A percentile compares a stretch with the other conserved stretches of the same genome.
Evolutionary conservation across 2,329 filamentous ascomycete genomes (phyloP).

Genomic region (Neocatenulostroma microsporum): DNA sequence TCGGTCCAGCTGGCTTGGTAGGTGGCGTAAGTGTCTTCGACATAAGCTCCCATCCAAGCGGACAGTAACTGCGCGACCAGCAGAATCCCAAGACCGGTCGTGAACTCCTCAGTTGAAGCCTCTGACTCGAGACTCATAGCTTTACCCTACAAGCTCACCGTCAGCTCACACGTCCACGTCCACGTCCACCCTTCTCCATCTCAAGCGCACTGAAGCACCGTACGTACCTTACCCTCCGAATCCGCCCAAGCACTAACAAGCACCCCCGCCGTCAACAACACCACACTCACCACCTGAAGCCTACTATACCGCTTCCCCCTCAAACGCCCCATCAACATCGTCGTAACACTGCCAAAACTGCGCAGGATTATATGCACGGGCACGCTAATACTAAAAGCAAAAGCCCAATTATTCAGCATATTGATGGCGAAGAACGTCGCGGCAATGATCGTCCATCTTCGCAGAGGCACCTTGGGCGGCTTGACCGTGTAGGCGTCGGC

Average conservation of each 20-base stretch:
- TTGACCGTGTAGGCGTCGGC: slow-evolving; percentile 65
- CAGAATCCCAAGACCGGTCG: slow-evolving; percentile 69
- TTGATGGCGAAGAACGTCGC: slow-evolving; percentile 89
- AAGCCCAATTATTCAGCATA: slow-evolving; percentile 93
- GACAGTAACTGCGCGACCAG: slow-evolving; percentile 84
- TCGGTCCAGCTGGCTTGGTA: slow-evolving; percentile 92
- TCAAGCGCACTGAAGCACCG: no score
- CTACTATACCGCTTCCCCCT: slow-evolving; percentile 78
- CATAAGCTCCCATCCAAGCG: slow-evolving; percentile 90
- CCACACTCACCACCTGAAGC: slow-evolving; percentile 72
- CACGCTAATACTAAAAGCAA: slow-evolving; percentile 92
- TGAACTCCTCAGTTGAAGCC: slow-evolving; percentile 42
- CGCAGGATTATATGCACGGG: slow-evolving; percentile 94
- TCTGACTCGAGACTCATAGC: slow-evolving; percentile 35
- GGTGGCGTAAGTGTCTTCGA: slow-evolving; percentile 76
- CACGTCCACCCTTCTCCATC: no score
- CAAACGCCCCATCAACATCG: slow-evolving; percentile 81
- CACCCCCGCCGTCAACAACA: slow-evolving; percentile 77
- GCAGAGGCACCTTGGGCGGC: slow-evolving; percentile 70
- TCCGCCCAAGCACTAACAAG: slow-evolving; percentile 85
- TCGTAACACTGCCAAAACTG: slow-evolving; percentile 91
- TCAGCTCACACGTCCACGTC: neutral
- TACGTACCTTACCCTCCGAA: slow-evolving; percentile 74
- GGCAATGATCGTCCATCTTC: slow-evolving; percentile 82
- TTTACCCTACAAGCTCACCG: slow-evolving; percentile 32